Conservation (phyloP, 169 alveolate genomes). For the Hammondia hammondi region DNA sequence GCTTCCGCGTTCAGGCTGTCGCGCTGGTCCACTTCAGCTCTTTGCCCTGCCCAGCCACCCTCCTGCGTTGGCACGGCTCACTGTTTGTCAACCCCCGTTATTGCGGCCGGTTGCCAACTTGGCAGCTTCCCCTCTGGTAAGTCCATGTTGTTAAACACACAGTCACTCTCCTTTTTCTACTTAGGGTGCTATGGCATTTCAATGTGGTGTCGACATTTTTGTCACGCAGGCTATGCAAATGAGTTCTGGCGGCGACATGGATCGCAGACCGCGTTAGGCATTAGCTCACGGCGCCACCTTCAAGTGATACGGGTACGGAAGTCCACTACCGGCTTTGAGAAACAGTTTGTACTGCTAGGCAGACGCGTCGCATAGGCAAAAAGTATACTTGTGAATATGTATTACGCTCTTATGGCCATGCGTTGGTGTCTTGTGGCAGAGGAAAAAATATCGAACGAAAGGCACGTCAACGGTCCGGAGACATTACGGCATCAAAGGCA, state of each 20-base stretch:
- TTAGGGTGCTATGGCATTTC: too few species aligned
- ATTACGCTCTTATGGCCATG: background rate
- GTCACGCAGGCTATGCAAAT: background rate
- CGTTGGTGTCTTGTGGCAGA: background rate
- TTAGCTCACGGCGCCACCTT: slow-evolving; percentile 13
- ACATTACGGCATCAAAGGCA: slow-evolving; percentile 82
- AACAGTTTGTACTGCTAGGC: background rate
- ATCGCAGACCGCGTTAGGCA: background rate
- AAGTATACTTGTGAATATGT: background rate
- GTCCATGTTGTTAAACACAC: too few species aligned
- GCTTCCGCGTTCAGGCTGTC: background rate
- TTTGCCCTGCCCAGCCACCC: background rate
- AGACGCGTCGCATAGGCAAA: too few species aligned
- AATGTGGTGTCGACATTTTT: too few species aligned
- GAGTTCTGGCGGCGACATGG: background rate
- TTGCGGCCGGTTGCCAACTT: background rate
- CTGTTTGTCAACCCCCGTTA: background rate
- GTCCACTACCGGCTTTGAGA: background rate
- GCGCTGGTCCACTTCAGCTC: background rate
- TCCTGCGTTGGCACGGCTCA: background rate
- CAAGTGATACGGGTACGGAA: slow-evolving; percentile 20
- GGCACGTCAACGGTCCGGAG: slow-evolving; percentile 81
- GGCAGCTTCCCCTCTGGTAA: background rate
- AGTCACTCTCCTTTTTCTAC: too few species aligned
- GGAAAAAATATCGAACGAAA: slow-evolving; percentile 75